These are phyloP conservation scores for Alnus rubra DNA, from an alignment of 306 rosid species.

Conservation along the genomic window DNA sequence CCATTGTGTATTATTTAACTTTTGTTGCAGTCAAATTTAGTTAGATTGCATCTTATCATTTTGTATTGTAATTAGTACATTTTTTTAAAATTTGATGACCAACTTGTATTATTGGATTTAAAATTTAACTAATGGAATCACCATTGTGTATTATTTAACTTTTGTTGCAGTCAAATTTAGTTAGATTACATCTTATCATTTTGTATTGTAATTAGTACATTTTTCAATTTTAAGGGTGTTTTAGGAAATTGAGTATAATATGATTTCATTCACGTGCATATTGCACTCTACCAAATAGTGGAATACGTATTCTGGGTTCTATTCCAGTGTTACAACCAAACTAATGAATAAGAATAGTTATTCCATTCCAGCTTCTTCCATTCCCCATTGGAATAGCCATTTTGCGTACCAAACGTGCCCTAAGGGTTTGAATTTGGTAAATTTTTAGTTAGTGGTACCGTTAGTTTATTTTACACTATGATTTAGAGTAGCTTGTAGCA, in stretches of 20 bases:
- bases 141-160: background rate
- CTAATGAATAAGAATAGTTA: too few species aligned
- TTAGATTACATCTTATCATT: background rate
- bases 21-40: background rate
- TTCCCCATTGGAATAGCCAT: too few species aligned
- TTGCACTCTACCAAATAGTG: too few species aligned
- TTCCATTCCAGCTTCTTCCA: too few species aligned
- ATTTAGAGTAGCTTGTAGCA: background rate
- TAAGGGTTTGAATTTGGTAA: too few species aligned
- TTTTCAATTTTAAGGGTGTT: too few species aligned
- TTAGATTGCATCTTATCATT: background rate
- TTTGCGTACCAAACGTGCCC: too few species aligned
- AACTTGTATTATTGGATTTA: background rate
- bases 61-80: background rate
- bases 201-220: background rate
- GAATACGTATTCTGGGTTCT: too few species aligned
- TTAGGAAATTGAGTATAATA: too few species aligned
- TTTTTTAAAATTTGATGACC: too few species aligned
- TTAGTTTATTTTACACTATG: background rate
- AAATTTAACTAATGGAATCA: background rate
- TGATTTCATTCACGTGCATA: too few species aligned
- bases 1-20: background rate
- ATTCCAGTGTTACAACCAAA: too few species aligned
- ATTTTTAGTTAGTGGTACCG: background rate
- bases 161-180: background rate